Conservation (phyloP, 495 filamentous ascomycete species). For the Neurospora hispaniola region DNA sequence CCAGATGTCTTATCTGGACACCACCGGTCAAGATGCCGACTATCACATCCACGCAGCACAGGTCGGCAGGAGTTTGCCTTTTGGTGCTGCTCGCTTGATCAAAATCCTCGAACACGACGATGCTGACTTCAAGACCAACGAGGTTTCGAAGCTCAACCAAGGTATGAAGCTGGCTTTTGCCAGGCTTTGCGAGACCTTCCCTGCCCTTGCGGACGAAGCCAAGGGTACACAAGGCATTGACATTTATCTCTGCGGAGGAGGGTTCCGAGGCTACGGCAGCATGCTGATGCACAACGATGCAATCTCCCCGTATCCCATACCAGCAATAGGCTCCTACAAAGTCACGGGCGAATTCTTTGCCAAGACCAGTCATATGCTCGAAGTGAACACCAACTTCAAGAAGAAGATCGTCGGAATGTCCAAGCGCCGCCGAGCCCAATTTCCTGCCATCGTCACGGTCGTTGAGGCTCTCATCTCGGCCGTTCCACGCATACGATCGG, state of each 20-base stretch:
- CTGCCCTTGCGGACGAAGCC: conserved; percentile 28
- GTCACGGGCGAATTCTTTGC: conserved; percentile 51
- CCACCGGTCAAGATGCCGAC: conserved; percentile 37
- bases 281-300: conserved; percentile 62
- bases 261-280: conserved; percentile 85
- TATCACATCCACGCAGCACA: conserved; percentile 39
- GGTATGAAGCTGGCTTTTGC: conserved; percentile 56
- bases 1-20: conserved; percentile 77
- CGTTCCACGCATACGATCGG: conserved; percentile 58
- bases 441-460: conserved; percentile 72
- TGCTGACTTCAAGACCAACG: conserved; percentile 30
- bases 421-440: conserved; percentile 65
- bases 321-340: conserved; percentile 72
- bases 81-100: conserved; percentile 75
- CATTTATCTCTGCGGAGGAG: conserved; percentile 81
- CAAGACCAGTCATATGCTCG: conserved; percentile 47
- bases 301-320: conserved; percentile 69
- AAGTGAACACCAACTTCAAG: conserved; percentile 41
- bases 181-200: conserved; percentile 45
- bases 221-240: conserved; percentile 48
- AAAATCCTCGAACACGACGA: conserved; percentile 41
- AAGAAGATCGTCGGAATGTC: conserved; percentile 71
- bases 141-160: conserved; percentile 46
- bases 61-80: conserved; percentile 53
- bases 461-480: conserved; percentile 60